Percentiles rank a stretch among this genome's conserved stretches.
phyloP scores from a whole-genome alignment of 73 alveolate genomes.

The Loxodes magnus region DNA sequence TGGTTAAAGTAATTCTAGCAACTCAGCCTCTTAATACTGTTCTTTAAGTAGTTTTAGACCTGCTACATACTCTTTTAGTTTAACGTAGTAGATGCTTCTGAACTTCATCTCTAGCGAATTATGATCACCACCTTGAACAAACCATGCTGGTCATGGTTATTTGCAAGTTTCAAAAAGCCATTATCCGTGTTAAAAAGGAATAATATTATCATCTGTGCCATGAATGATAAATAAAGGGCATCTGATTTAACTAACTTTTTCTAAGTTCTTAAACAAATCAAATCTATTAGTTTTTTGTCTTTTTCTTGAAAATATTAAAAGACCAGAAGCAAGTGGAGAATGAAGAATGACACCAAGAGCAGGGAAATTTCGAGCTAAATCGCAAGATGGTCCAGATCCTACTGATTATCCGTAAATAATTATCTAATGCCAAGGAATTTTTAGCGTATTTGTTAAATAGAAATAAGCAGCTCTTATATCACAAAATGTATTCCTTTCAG shows the following conservation, averaged over 20 bases:
- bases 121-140: conserved; percentile 37
- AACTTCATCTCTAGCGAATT: conserved; percentile 23
- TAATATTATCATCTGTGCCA: conserved; percentile 27
- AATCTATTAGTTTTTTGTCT: conserved; percentile 1
- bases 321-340: conserved; percentile 21
- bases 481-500: conserved; percentile 19
- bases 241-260: conserved; percentile 12
- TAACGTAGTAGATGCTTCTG: no score
- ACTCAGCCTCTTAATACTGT: no score
- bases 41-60: neutral
- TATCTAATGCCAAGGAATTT: conserved; percentile 13
- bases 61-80: conserved; percentile 20
- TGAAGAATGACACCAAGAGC: conserved; percentile 28
- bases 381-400: conserved; percentile 36
- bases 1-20: no score
- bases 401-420: conserved; percentile 28
- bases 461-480: conserved; percentile 44
- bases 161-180: conserved; percentile 6
- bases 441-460: conserved; percentile 4
- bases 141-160: conserved; percentile 13
- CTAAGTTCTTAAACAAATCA: conserved; percentile 32
- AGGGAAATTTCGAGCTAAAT: conserved; percentile 12
- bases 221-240: conserved; percentile 35
- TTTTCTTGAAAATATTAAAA: conserved; percentile 4
- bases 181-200: conserved; percentile 14